Conservation (phyloP, 768 basidiomycete genomes). For the Tubosaeta sp. region DNA sequence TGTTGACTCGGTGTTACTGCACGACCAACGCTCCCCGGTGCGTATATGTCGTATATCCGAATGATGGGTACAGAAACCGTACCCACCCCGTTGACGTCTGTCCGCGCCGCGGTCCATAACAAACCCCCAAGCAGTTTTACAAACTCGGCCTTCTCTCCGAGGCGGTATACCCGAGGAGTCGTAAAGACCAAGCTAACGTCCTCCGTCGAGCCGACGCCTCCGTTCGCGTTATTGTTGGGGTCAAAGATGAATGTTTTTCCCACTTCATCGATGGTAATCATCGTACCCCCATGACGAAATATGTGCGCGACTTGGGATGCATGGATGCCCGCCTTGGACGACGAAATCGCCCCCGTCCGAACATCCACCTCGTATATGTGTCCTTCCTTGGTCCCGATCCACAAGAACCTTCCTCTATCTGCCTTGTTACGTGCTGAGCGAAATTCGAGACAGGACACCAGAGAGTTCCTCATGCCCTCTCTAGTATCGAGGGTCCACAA, state of each 20-base stretch:
- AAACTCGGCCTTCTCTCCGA: slow-evolving; percentile 81
- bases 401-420: slow-evolving; percentile 61
- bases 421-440: slow-evolving; percentile 43
- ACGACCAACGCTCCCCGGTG: slow-evolving; percentile 50
- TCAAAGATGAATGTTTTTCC: slow-evolving; percentile 81
- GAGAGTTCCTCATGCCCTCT: slow-evolving; percentile 61
- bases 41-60: slow-evolving; percentile 74
- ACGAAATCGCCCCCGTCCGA: slow-evolving; percentile 51
- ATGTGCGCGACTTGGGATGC: slow-evolving; percentile 64
- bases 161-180: slow-evolving; percentile 56
- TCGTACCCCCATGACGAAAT: slow-evolving; percentile 61
- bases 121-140: slow-evolving; percentile 67
- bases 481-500: slow-evolving; percentile 55
- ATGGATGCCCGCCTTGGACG: slow-evolving; percentile 60
- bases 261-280: slow-evolving; percentile 81
- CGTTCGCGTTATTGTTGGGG: slow-evolving; percentile 32
- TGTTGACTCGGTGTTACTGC: slow-evolving; percentile 61
- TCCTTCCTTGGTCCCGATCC: slow-evolving; percentile 92
- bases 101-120: slow-evolving; percentile 77
- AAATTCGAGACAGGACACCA: slow-evolving; percentile 77
- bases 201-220: slow-evolving; percentile 17
- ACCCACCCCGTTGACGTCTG: slow-evolving; percentile 42
- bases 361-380: slow-evolving; percentile 81
- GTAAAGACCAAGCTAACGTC: slow-evolving; percentile 47
- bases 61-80: slow-evolving; percentile 61